Conservation (phyloP, 345 rosid genomes). For the Lepidium aucheri region DNA sequence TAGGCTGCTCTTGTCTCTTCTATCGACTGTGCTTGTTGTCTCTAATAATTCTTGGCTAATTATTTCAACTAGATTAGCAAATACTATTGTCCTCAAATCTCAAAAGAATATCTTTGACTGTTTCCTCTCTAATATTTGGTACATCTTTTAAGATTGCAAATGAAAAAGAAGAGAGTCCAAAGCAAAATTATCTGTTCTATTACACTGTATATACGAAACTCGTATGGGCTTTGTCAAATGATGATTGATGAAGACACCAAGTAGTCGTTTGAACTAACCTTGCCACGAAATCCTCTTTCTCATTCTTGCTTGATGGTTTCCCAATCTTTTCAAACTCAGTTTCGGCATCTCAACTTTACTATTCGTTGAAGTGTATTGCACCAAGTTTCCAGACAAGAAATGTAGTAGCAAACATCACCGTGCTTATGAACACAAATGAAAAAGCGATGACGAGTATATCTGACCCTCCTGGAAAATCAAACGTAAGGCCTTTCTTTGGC, state of each 20-base stretch:
- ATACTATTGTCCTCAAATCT: neutral
- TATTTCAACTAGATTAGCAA: neutral
- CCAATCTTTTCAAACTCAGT: neutral
- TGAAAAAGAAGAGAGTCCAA: neutral
- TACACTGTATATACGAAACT: neutral
- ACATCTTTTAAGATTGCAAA: neutral
- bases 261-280: neutral
- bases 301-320: neutral
- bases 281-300: neutral
- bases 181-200: conserved; percentile 4
- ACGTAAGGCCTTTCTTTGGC: conserved; percentile 69
- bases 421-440: conserved; percentile 76
- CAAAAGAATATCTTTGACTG: neutral
- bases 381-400: conserved; percentile 85
- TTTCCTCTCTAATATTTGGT: too few species aligned
- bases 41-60: neutral
- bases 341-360: conserved; percentile 18
- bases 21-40: neutral
- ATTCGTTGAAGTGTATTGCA: conserved; percentile 81
- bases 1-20: neutral
- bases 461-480: conserved; percentile 63
- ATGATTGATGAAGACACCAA: neutral
- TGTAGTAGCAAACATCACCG: conserved; percentile 85
- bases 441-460: conserved; percentile 62
- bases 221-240: neutral